Conservation (phyloP, 768 basidiomycete species). For the Hygrophoropsis aurantiaca region DNA sequence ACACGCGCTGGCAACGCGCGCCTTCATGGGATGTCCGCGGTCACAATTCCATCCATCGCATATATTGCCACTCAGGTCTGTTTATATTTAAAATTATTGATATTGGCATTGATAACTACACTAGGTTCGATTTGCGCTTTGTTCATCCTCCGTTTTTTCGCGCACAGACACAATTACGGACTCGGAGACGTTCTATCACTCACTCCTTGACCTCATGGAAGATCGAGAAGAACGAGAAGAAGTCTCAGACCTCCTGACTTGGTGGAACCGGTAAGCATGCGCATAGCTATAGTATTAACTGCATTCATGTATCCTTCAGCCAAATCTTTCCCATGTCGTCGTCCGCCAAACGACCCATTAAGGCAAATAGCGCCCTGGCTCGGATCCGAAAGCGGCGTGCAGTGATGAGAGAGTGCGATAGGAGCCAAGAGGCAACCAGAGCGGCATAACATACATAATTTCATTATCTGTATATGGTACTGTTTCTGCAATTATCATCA, state of each 20-base stretch:
- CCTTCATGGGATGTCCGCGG: constrained; percentile 12
- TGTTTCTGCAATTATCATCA: too few species aligned
- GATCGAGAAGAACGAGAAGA: constrained; percentile 17
- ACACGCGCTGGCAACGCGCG: constrained; percentile 17
- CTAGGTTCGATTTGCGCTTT: constrained; percentile 12
- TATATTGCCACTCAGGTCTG: constrained; percentile 18
- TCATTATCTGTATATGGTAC: too few species aligned
- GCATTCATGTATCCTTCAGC: neutral
- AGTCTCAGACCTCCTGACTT: constrained; percentile 7
- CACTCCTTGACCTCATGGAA: constrained; percentile 13
- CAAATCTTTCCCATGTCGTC: constrained; percentile 9
- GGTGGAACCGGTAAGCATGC: constrained; percentile 13
- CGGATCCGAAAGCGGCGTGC: constrained; percentile 1
- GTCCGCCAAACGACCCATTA: neutral
- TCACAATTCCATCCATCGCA: constrained; percentile 13
- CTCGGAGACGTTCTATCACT: constrained; percentile 18
- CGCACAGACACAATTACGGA: constrained; percentile 17
- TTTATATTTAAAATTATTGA: neutral
- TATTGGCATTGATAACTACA: neutral
- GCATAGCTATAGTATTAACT: too few species aligned
- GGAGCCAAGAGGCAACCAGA: too few species aligned
- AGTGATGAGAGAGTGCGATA: too few species aligned
- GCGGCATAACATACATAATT: too few species aligned
- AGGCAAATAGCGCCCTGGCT: constrained; percentile 7
- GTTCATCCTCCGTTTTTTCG: constrained; percentile 15